These are phyloP conservation scores for Akanthomyces muscarius DNA, from an alignment of 2,329 filamentous ascomycete species.

Conservation along the genomic window DNA sequence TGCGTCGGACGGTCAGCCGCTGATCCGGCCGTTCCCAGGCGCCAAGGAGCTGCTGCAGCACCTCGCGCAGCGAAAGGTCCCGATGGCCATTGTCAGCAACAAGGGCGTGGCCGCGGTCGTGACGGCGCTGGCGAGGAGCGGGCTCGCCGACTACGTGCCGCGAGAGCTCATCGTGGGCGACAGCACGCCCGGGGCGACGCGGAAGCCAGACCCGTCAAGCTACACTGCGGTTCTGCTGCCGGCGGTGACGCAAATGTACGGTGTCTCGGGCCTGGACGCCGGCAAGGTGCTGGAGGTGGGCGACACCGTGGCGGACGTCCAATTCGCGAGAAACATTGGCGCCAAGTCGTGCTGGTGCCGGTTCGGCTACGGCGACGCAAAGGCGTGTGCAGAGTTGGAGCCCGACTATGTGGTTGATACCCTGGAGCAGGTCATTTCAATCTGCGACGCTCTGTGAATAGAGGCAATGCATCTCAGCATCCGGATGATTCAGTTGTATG, in stretches of 20 bases:
- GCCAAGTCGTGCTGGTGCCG: constrained; percentile 19
- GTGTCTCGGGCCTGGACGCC: not conserved
- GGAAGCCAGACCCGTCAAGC: constrained; percentile 19
- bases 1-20: constrained; percentile 15
- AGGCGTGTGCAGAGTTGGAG: constrained; percentile 9
- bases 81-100: constrained; percentile 20
- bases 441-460: not conserved
- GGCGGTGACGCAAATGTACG: not conserved
- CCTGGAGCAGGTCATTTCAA: constrained; percentile 1
- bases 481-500: not conserved
- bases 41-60: constrained; percentile 14
- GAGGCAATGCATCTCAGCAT: not conserved
- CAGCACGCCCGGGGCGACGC: constrained; percentile 18
- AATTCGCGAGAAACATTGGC: constrained; percentile 20
- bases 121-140: constrained; percentile 14
- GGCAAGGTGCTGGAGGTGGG: constrained; percentile 19
- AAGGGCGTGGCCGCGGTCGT: constrained; percentile 18
- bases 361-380: constrained; percentile 1
- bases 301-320: constrained; percentile 19
- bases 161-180: constrained; percentile 20
- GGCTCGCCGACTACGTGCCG: constrained; percentile 7
- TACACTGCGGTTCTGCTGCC: constrained; percentile 18
- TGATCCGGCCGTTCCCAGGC: constrained; percentile 17
- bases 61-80: constrained; percentile 7
- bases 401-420: constrained; percentile 6